These are phyloP conservation scores for Serendipita vermifera DNA, from an alignment of 768 basidiomycete genomes.

Conservation along the genomic window DNA sequence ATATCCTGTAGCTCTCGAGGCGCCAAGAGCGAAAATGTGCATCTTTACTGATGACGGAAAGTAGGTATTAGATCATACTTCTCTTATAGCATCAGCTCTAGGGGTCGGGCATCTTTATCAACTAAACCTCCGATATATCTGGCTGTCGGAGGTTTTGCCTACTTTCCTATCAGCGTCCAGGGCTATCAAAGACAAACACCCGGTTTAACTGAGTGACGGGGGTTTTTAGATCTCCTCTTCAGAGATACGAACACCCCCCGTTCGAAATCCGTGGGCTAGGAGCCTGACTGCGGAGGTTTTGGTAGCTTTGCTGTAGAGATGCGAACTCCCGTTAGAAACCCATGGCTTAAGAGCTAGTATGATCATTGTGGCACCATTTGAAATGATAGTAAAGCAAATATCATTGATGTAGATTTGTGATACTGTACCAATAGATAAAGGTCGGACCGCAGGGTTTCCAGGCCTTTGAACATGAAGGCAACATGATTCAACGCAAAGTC, in stretches of 20 bases:
- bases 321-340: not conserved
- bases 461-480: not conserved
- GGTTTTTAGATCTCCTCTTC: too few relatives aligned
- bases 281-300: too few relatives aligned
- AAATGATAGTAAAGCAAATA: not conserved
- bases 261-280: too few relatives aligned
- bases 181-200: too few relatives aligned
- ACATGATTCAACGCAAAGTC: not conserved
- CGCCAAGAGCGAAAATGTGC: conserved; percentile 3
- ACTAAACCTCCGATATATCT: not conserved
- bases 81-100: not conserved
- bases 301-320: too few relatives aligned
- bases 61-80: not conserved
- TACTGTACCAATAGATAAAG: not conserved
- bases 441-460: not conserved
- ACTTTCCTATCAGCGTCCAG: too few relatives aligned
- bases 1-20: not conserved
- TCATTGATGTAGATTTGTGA: not conserved
- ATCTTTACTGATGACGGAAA: not conserved
- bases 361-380: not conserved
- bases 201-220: too few relatives aligned
- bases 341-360: not conserved
- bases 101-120: not conserved
- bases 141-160: not conserved
- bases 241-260: too few relatives aligned